Evolutionary conservation across 2,329 filamentous ascomycete genomes (phyloP).

Genomic region (Gaeumannomyces tritici): DNA sequence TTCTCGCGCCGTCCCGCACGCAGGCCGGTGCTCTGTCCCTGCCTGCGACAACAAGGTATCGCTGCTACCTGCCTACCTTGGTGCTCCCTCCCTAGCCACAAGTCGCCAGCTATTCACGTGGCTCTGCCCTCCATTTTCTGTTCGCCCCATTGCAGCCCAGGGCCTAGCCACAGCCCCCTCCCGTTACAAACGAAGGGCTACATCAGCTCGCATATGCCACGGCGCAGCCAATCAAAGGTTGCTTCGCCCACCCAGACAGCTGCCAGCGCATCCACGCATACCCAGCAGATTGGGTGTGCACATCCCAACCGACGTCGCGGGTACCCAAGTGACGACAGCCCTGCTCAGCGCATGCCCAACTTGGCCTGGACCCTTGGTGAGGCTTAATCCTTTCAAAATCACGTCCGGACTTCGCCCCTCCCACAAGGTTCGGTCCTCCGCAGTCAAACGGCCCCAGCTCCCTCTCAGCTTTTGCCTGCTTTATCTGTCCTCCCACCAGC

Average conservation of each 20-base stretch:
- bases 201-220: conserved; percentile 52
- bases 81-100: not conserved
- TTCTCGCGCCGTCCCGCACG: conserved; percentile 1
- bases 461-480: not conserved
- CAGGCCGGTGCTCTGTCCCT: not conserved
- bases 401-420: conserved; percentile 16
- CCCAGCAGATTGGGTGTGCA: conserved; percentile 44
- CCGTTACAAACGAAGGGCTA: conserved; percentile 22
- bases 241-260: conserved; percentile 38
- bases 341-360: conserved; percentile 31
- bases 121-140: conserved; percentile 15
- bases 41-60: not conserved
- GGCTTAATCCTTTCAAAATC: not conserved
- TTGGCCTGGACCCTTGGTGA: conserved; percentile 8
- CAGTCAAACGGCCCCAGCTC: not conserved
- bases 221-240: conserved; percentile 42
- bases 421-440: not conserved
- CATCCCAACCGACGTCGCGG: conserved; percentile 33
- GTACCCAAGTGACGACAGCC: conserved; percentile 32
- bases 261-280: conserved; percentile 56
- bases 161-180: conserved; percentile 21
- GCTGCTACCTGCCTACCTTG: not conserved
- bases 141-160: conserved; percentile 8
- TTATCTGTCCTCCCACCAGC: not conserved
- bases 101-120: conserved; percentile 28